phyloP scores from a whole-genome alignment of 257 asterid genomes.

The Mentha longifolia region DNA sequence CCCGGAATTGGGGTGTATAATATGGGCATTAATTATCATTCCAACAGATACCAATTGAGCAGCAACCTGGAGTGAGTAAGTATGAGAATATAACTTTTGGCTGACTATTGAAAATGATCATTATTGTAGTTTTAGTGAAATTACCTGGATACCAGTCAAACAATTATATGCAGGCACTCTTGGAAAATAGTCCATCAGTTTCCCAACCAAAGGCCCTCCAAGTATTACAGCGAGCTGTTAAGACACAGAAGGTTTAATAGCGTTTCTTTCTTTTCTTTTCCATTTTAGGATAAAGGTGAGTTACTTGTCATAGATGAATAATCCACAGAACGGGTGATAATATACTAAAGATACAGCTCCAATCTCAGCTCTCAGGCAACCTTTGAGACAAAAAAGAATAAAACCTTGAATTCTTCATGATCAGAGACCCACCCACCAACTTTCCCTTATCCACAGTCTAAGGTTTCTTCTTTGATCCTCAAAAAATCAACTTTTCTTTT shows the following conservation, averaged over 20 bases:
- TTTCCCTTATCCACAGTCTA: not conserved
- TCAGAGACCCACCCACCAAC: constrained; percentile 1
- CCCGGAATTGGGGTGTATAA: constrained; percentile 44
- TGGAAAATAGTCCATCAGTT: constrained; percentile 90
- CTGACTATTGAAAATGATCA: constrained; percentile 28
- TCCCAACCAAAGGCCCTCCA: constrained; percentile 96
- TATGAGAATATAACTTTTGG: constrained; percentile 30
- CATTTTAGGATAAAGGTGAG: not conserved
- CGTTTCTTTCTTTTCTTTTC: not conserved
- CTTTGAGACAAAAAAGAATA: not conserved
- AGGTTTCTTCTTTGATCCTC: not conserved
- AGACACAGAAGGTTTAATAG: constrained; percentile 35
- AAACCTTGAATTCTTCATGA: not conserved
- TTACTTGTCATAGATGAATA: not conserved
- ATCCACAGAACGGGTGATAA: not conserved
- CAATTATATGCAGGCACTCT: constrained; percentile 84
- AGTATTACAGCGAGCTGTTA: constrained; percentile 81
- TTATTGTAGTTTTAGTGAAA: constrained; percentile 6
- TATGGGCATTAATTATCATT: constrained; percentile 82
- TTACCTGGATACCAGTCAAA: constrained; percentile 78
- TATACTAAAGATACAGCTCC: not conserved
- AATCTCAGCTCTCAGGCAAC: not conserved
- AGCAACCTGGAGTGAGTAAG: constrained; percentile 67
- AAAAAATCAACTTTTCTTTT: not conserved
- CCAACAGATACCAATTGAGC: constrained; percentile 89